These are phyloP conservation scores for Petunia hybrid DNA, from an alignment of 305 asterid genomes.

Conservation along the genomic window DNA sequence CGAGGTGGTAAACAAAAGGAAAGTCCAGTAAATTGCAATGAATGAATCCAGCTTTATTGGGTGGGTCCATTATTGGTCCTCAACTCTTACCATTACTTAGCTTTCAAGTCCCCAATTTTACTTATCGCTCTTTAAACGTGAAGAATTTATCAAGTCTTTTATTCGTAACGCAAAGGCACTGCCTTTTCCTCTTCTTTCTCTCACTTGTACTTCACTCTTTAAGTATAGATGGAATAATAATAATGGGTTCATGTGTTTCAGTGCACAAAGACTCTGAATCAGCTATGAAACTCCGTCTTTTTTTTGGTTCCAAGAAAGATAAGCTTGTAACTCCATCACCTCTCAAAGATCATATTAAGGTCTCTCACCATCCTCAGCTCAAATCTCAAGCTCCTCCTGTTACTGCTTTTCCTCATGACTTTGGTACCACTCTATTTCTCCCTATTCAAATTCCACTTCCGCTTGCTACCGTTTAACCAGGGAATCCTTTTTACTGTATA, in stretches of 20 bases:
- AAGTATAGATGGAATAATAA: background rate
- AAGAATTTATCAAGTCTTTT: background rate
- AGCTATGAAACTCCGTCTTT: constrained; percentile 48
- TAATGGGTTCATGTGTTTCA: constrained; percentile 84
- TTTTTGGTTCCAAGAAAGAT: constrained; percentile 48
- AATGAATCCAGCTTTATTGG: background rate
- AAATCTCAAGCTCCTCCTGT: constrained; percentile 35
- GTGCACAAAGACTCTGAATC: constrained; percentile 55
- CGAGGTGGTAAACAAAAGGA: background rate
- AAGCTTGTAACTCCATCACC: constrained; percentile 46
- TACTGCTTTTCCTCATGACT: constrained; percentile 15
- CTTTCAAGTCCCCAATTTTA: constrained; percentile 33
- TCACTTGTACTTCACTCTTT: constrained; percentile 22
- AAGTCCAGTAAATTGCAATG: background rate
- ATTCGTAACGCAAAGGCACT: constrained; percentile 18
- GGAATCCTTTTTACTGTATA: too few relatives aligned
- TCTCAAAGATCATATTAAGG: constrained; percentile 27
- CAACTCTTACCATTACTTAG: constrained; percentile 12
- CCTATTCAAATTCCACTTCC: background rate
- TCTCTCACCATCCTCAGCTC: constrained; percentile 28
- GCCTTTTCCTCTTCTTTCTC: background rate
- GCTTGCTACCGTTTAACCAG: too few relatives aligned
- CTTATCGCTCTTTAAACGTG: background rate
- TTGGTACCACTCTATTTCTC: constrained; percentile 31
- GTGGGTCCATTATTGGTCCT: constrained; percentile 8